Evolutionary conservation across 2,329 filamentous ascomycete species (phyloP), one percentile per base, ranked within the genome.

Genomic region (Gaeumannomyces tritici): DNA sequence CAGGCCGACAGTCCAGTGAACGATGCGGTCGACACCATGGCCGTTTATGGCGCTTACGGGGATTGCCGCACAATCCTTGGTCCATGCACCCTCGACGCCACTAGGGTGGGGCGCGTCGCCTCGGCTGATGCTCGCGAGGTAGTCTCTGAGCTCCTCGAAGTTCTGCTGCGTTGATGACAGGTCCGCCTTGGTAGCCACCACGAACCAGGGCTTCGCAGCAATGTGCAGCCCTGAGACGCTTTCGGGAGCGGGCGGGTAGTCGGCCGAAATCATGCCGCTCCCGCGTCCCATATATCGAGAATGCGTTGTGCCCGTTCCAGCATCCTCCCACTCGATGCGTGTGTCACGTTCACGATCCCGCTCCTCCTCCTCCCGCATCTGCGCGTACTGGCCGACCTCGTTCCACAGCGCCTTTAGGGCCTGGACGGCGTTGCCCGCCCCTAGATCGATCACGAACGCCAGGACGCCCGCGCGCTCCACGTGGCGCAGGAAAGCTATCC

Each of bases 191-290:
- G 93, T 97, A 1, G 91, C 93, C 56, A 97, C 87, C 6, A 97
- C 93, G 70, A 96, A 95, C 95, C 95, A 99, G 0, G 95, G 93
- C 77, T 99, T 99, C 42, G 84, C 85, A n/a, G 90, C 89, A 67
- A 98, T 96, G 55, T 89, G 85, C n/a, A 90, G 72, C n/a, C 74
- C 79, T 4, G 74, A 72, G 55, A 70, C 65, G 15, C 65, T 66
- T n/a, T 29, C 51, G 7, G 69, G 66, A 1, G 67, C 62, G n/a
- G 66, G 61, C 4, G 68, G 67, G 12, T 69, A 70, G 55, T 72
- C 74, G 26, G 72, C 71, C 31, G 72, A 67, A 55, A 73, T 70
- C 66, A 73, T 73, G 61, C 66, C 64, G 18, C 63, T 55, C 27
- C 56, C 56, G 13, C 29, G 27, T 6, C 56, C 56, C 21, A 29